phyloP scores from a whole-genome alignment of 129 eudicot species.

The Flaveria robusta region DNA sequence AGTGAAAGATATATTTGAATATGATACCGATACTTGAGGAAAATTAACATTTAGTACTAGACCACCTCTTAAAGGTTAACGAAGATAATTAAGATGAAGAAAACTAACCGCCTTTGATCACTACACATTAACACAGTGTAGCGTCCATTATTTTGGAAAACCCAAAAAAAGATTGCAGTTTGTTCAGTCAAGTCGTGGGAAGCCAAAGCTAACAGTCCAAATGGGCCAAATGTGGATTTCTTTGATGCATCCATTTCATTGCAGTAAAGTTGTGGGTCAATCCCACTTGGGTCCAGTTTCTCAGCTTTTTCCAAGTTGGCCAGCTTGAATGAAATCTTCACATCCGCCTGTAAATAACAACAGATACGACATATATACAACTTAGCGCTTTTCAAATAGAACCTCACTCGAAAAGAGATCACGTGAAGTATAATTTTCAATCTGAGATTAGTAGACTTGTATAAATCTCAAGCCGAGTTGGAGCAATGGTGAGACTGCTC shows the following conservation, averaged over 20 bases:
- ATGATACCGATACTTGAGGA: neutral
- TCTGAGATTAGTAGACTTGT: neutral
- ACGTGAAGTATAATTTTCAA: too few relatives aligned
- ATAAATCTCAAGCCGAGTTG: neutral
- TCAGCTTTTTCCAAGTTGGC: slow-evolving; percentile 52
- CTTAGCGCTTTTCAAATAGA: too few relatives aligned
- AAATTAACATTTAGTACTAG: neutral
- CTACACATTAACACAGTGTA: slow-evolving; percentile 72
- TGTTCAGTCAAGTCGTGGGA: slow-evolving; percentile 60
- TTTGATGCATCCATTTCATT: slow-evolving; percentile 43
- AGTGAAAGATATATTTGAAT: neutral
- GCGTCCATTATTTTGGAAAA: slow-evolving; percentile 40
- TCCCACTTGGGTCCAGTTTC: slow-evolving; percentile 29
- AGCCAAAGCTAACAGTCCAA: slow-evolving; percentile 76
- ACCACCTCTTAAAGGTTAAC: neutral
- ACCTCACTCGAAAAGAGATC: too few relatives aligned
- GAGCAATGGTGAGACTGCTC: neutral
- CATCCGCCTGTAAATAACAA: slow-evolving; percentile 58
- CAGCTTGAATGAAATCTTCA: slow-evolving; percentile 54
- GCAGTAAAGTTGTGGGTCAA: slow-evolving; percentile 57
- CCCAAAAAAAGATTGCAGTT: slow-evolving; percentile 68
- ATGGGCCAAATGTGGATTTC: slow-evolving; percentile 64
- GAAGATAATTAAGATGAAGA: neutral
- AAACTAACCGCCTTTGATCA: slow-evolving; percentile 77
- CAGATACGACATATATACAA: neutral